These are phyloP conservation scores for Orbilia blumenaviensis DNA, from an alignment of 2,329 filamentous ascomycete species.

Conservation along the genomic window DNA sequence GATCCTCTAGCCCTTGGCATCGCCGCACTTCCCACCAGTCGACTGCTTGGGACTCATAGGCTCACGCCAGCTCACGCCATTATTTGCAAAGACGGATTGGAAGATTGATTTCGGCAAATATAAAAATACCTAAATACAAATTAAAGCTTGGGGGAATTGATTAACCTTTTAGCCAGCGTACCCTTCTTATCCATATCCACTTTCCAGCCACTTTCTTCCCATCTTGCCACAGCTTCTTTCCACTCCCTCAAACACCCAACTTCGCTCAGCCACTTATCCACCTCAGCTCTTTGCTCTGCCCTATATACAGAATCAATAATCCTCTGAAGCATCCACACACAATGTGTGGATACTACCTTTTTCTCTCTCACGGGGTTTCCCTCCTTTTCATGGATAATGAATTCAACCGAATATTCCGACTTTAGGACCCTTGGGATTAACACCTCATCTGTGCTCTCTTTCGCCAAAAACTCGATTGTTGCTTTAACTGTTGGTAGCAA, in stretches of 20 bases:
- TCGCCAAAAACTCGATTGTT: constrained; percentile 22
- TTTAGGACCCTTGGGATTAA: constrained; percentile 41
- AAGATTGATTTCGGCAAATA: too few relatives aligned
- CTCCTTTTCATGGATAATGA: constrained; percentile 28
- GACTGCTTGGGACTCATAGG: too few relatives aligned
- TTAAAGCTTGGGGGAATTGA: constrained; percentile 26
- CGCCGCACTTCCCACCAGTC: too few relatives aligned
- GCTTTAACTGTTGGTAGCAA: constrained; percentile 18
- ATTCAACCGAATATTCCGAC: constrained; percentile 15
- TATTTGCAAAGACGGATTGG: too few relatives aligned
- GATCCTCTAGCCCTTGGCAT: too few relatives aligned
- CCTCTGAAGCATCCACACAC: constrained; percentile 42
- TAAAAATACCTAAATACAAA: neutral
- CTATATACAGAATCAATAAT: constrained; percentile 36
- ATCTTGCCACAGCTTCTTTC: constrained; percentile 19
- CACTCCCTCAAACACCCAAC: constrained; percentile 34
- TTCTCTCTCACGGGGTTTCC: constrained; percentile 14
- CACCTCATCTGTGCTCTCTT: constrained; percentile 29
- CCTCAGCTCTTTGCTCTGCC: constrained; percentile 21
- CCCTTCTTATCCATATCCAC: constrained; percentile 42
- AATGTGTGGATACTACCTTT: constrained; percentile 31
- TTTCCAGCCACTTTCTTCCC: constrained; percentile 39
- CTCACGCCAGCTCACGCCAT: too few relatives aligned
- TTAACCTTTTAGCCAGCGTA: constrained; percentile 22
- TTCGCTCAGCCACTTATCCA: constrained; percentile 40